Percentiles rank a stretch among this genome's conserved stretches.
Evolutionary conservation across 2,329 filamentous ascomycete species (phyloP).

Genomic region (Fusarium torulosum): DNA sequence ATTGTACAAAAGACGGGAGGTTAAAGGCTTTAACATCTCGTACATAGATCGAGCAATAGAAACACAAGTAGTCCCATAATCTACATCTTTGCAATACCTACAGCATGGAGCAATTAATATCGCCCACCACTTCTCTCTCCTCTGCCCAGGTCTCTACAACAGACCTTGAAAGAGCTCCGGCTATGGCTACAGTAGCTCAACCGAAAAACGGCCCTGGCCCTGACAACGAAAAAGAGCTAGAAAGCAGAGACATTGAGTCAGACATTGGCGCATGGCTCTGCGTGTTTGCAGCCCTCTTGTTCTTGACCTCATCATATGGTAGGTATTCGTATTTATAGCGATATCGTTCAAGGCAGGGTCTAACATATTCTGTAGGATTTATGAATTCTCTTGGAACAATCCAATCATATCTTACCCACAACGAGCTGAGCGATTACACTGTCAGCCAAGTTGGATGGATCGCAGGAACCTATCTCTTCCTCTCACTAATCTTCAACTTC

Average conservation of each 20-base stretch:
- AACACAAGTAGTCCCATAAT: not conserved
- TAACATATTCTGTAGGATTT: slow-evolving; percentile 52
- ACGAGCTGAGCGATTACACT: slow-evolving; percentile 58
- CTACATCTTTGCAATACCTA: not conserved
- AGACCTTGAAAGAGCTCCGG: slow-evolving; percentile 11
- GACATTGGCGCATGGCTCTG: slow-evolving; percentile 33
- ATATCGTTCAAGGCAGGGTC: too few species aligned
- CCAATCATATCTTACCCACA: slow-evolving; percentile 58
- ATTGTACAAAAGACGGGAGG: too few species aligned
- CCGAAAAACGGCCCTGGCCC: slow-evolving; percentile 2
- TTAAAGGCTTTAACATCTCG: too few species aligned
- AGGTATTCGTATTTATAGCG: not conserved
- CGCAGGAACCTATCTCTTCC: slow-evolving; percentile 59
- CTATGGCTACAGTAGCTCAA: not conserved
- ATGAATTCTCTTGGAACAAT: slow-evolving; percentile 61
- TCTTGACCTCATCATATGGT: slow-evolving; percentile 38
- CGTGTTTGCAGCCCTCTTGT: slow-evolving; percentile 35
- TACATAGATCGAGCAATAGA: not conserved
- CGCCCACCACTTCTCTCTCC: not conserved
- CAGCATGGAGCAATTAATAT: slow-evolving; percentile 4
- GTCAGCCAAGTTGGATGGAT: slow-evolving; percentile 62
- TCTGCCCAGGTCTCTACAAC: not conserved
- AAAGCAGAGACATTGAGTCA: slow-evolving; percentile 18
- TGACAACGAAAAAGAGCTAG: slow-evolving; percentile 12
- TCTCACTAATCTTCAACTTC: slow-evolving; percentile 59